phyloP scores from a whole-genome alignment of 352 stramenopile genomes.

The Phytopythium vexans region DNA sequence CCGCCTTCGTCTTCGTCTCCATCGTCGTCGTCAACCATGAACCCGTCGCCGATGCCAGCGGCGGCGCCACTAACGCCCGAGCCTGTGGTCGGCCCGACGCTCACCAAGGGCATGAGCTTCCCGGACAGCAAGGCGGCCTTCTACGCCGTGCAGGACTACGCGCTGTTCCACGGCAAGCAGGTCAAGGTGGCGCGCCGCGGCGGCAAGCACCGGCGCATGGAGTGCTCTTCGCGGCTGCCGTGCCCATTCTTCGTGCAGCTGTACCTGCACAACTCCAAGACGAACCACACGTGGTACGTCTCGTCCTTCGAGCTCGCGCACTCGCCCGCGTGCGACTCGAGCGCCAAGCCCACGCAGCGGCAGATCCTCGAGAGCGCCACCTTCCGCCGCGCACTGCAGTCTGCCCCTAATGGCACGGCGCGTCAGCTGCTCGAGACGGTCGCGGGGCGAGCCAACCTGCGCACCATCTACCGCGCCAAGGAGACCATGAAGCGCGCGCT shows the following conservation, averaged over 20 bases:
- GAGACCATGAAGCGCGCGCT: slow-evolving; percentile 34
- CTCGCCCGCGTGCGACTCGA: slow-evolving; percentile 35
- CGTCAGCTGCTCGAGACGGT: slow-evolving; percentile 32
- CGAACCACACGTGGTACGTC: slow-evolving; percentile 57
- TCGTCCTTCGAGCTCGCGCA: slow-evolving; percentile 46
- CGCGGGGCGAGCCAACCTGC: slow-evolving; percentile 35
- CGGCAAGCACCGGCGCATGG: slow-evolving; percentile 56
- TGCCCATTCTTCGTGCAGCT: slow-evolving; percentile 71
- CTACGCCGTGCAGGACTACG: slow-evolving; percentile 63
- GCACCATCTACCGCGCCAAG: slow-evolving; percentile 58
- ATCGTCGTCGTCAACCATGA: not conserved
- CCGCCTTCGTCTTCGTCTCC: not conserved
- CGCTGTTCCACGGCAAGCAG: slow-evolving; percentile 51
- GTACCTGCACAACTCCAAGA: slow-evolving; percentile 56
- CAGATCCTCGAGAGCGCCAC: slow-evolving; percentile 45
- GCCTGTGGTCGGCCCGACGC: slow-evolving; percentile 12
- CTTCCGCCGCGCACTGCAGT: slow-evolving; percentile 32
- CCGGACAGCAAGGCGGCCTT: slow-evolving; percentile 41
- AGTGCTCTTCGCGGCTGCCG: slow-evolving; percentile 30
- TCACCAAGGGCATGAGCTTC: slow-evolving; percentile 45
- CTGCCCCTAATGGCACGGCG: slow-evolving; percentile 20
- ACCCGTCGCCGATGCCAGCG: not conserved
- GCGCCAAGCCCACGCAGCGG: slow-evolving; percentile 48
- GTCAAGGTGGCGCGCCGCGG: slow-evolving; percentile 48
- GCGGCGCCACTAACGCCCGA: not conserved